Evolutionary conservation across 805 yeast species (phyloP), one percentile per base, ranked within the genome.

Genomic region (Cyberlindnera maclurae): DNA sequence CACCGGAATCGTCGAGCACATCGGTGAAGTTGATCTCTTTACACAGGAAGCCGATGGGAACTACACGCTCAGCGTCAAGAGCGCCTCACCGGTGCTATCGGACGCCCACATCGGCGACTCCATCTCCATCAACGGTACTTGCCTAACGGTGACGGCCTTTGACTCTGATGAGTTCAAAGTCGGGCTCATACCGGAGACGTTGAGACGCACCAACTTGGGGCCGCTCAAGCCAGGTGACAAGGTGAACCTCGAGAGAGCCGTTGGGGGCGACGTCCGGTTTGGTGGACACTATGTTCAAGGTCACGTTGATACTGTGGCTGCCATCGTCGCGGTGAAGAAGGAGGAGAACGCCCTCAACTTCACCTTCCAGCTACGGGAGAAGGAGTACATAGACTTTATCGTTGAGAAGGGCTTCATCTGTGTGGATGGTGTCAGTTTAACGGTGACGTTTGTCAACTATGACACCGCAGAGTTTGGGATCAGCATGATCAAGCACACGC

Each of bases 261-360:
- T 93, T 26, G 69, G 67, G 4, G 77, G 78, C 12, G 86, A 84
- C 38, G 85, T 79, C 6, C 69, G 98, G 46, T 77, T 89, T 53
- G 99, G 99, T 17, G 99, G 99, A 1, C 99, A 93, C 60, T 76
- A 90, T 46, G 99, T 93, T 3, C 98, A 93, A 54, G 99, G 98
- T 5, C 99, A 93, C 64, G 87, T 93, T 22, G 99, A 93, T 58
- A 85, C 96, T 10, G 40, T 41, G 15, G 34, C 38, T 13, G 15
- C 45, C 13, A 46, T 46, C 0, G 71, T 81, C 27, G 2, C 58
- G 62, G 1, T 68, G 62, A 20, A 60, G 47, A 9, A 63, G 73
- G 2, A 97, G 54, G 82, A 62, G n/a, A 85, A 87, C 58, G 80
- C 97, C 1, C 65, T 87, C 26, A 68, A 80, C 4, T 82, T 78